Conservation (phyloP, 2,329 filamentous ascomycete genomes). For the Aspergillus niger region DNA sequence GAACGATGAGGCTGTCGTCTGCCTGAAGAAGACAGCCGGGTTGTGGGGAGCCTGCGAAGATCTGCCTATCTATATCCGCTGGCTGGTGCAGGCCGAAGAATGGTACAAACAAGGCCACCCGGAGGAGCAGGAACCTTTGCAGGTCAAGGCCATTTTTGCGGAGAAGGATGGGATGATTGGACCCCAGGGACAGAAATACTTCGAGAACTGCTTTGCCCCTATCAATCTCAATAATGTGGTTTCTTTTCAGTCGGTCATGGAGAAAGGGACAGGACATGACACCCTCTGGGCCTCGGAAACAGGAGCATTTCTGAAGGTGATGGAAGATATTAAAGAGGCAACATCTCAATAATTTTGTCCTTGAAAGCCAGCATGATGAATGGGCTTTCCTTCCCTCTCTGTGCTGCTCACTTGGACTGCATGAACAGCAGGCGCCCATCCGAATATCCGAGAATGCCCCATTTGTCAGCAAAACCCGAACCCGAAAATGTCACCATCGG, state of each 20-base stretch:
- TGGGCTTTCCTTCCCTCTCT: neutral
- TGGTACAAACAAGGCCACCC: neutral
- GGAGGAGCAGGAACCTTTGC: neutral
- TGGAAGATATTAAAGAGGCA: neutral
- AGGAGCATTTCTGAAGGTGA: neutral
- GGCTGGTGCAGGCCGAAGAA: neutral
- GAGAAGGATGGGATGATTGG: constrained; percentile 6
- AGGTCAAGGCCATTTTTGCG: neutral
- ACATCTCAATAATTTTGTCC: neutral
- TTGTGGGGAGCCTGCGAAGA: constrained; percentile 3
- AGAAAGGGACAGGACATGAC: neutral
- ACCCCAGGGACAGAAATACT: neutral
- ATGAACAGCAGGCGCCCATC: neutral
- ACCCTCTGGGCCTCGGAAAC: neutral
- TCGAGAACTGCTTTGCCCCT: neutral
- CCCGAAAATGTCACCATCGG: neutral
- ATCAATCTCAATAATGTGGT: neutral
- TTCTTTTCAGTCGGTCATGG: neutral
- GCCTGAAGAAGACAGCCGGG: neutral
- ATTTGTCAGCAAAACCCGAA: constrained; percentile 10
- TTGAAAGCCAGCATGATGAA: neutral
- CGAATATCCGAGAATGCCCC: neutral
- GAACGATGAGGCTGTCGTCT: constrained; percentile 3
- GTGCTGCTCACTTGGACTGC: no score
- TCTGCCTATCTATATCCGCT: neutral